These are phyloP conservation scores for Sanghuangporus sanghuang DNA, from an alignment of 1,284 basidiomycete species.

Conservation along the genomic window DNA sequence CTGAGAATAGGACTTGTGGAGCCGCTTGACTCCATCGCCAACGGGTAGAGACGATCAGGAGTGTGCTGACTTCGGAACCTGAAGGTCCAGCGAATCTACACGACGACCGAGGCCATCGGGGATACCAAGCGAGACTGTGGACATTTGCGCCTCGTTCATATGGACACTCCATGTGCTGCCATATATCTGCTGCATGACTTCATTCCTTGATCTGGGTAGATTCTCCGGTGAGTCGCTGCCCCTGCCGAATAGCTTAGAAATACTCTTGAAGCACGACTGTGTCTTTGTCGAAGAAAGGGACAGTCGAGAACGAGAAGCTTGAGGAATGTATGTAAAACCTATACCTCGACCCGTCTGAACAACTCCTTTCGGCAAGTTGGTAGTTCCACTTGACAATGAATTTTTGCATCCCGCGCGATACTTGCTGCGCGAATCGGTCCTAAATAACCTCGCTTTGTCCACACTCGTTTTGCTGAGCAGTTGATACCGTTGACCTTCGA, in stretches of 20 bases:
- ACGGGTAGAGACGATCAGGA: neutral
- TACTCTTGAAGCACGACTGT: slow-evolving; percentile 11
- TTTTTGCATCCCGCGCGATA: neutral
- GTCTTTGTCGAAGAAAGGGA: slow-evolving; percentile 7
- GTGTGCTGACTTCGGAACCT: neutral
- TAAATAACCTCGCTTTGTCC: neutral
- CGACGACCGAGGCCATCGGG: slow-evolving; percentile 16
- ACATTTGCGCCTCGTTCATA: slow-evolving; percentile 14
- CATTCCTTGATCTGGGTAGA: slow-evolving; percentile 2
- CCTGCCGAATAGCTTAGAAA: neutral
- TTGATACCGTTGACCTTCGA: slow-evolving; percentile 14
- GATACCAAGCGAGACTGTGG: slow-evolving; percentile 12
- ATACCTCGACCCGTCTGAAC: slow-evolving; percentile 15
- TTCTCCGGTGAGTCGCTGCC: neutral
- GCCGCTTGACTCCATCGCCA: too few species aligned
- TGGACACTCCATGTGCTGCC: slow-evolving; percentile 16
- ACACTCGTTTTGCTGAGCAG: slow-evolving; percentile 6
- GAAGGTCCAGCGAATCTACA: slow-evolving; percentile 5
- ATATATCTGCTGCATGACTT: slow-evolving; percentile 15
- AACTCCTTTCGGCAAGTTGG: slow-evolving; percentile 14
- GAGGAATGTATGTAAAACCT: slow-evolving; percentile 13
- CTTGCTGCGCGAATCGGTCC: neutral
- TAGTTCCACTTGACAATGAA: neutral
- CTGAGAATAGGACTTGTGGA: too few species aligned
- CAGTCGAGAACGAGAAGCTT: slow-evolving; percentile 10